Base-by-base conservation (phyloP, 2,329 filamentous ascomycete species). In the Hypomyces perniciosus region DNA sequence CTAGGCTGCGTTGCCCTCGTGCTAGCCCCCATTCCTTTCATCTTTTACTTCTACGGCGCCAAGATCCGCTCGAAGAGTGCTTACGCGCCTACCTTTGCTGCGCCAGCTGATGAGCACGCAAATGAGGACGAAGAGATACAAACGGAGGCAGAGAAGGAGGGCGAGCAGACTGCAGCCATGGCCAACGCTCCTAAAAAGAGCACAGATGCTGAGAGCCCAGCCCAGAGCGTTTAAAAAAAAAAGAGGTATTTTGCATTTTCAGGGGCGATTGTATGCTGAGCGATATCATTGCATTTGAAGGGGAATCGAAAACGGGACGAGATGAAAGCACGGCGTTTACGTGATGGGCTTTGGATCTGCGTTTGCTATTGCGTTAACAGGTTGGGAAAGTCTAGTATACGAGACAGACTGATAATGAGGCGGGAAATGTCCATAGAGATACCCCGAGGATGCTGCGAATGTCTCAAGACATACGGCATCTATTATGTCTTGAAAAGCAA, bases 11-110 rank as follows among this genome's bases (percentile, higher is more conserved):
- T 87, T 2, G 83, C 81, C 4, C 66, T 72, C 5, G 65, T 70
- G 0, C 68, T 85, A 10, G 73, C 82, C 0, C 83, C 83, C 0
- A 84, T 86, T 45, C 83, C 83, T 9, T 72, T 85, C 46, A 62
- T 80, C 55, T 85, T 86, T 61, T 81, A 78, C 65, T 63, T 77
- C 44, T 85, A 82, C 62, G 83, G 83, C 41, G 69, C 68, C 62
- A 74, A 65, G 62, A 80, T 86, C 54, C 73, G 83, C 37, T 62
- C 67, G 41, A 76, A 68, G 63, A 83, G 79, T 66, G 65, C 71
- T 39, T 82, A 77, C 58, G 81, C 81, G 0, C 81, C 80, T 0
- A 78, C 75, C 0, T 51, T 62, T 28, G 51, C 55, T 2, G 51
- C 55, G 29, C 59, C 64, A 4, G 50, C 57, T 37, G 46, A 49